These are phyloP conservation scores for Acrodontium crateriforme DNA, from an alignment of 2,329 filamentous ascomycete species.

Conservation along the genomic window DNA sequence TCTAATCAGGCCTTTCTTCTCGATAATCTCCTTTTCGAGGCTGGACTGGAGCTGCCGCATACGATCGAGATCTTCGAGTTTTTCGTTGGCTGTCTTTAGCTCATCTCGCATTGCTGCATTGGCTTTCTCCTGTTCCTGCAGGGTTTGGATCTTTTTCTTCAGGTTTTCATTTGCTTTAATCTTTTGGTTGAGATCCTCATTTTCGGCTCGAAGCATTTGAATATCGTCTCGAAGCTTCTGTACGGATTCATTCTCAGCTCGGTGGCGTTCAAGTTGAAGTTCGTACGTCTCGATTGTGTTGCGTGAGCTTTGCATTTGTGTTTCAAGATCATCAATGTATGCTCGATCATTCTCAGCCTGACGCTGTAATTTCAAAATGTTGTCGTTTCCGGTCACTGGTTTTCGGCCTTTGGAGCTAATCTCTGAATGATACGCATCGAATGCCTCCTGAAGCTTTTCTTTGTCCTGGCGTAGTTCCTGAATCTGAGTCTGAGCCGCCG, in stretches of 20 bases:
- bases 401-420: conserved; percentile 28
- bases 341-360: conserved; percentile 33
- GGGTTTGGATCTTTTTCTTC: conserved; percentile 38
- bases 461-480: conserved; percentile 28
- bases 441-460: conserved; percentile 33
- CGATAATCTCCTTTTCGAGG: conserved; percentile 37
- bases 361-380: conserved; percentile 28
- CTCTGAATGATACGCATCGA: conserved; percentile 33
- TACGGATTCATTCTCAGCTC: conserved; percentile 29
- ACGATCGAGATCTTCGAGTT: conserved; percentile 30
- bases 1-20: conserved; percentile 35
- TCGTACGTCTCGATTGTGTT: conserved; percentile 33
- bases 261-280: conserved; percentile 30
- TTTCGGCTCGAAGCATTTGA: conserved; percentile 34
- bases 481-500: conserved; percentile 28
- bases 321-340: conserved; percentile 37
- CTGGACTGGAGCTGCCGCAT: conserved; percentile 31
- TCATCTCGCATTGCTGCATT: conserved; percentile 31
- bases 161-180: conserved; percentile 39
- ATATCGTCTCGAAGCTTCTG: conserved; percentile 37
- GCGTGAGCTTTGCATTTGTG: conserved; percentile 30
- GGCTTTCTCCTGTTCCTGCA: conserved; percentile 34
- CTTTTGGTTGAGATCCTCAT: conserved; percentile 35
- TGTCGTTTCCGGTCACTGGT: conserved; percentile 24
- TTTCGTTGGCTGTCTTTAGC: conserved; percentile 30